phyloP scores from a whole-genome alignment of 306 rosid species.

The Phaseolus lunatus region DNA sequence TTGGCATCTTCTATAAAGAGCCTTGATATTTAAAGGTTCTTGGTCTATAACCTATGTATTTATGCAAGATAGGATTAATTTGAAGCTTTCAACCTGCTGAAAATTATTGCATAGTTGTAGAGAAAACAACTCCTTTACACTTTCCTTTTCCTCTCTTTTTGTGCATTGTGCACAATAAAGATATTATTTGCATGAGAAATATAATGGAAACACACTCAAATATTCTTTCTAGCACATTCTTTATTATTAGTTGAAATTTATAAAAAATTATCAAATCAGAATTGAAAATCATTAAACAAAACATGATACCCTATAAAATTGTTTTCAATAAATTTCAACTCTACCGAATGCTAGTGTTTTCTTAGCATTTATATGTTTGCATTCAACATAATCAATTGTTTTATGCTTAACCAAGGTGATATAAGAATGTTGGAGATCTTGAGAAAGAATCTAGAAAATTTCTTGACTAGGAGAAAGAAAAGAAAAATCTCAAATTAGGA shows the following conservation, averaged over 20 bases:
- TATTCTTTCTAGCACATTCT: no score
- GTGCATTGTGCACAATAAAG: neutral
- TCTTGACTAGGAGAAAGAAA: no score
- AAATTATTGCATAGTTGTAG: neutral
- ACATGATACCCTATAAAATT: no score
- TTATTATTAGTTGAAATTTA: no score
- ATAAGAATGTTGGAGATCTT: no score
- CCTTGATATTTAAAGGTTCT: constrained; percentile 67
- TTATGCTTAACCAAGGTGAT: neutral
- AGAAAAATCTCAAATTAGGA: no score
- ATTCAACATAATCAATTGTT: neutral
- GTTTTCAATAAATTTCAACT: no score
- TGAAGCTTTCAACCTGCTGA: neutral
- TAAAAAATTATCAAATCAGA: no score
- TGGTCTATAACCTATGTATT: constrained; percentile 57
- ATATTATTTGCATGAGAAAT: neutral
- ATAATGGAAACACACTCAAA: no score
- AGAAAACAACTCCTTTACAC: neutral
- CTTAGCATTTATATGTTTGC: no score
- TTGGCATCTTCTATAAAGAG: constrained; percentile 75
- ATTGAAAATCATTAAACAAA: no score
- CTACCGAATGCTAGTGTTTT: no score
- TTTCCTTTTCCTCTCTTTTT: neutral
- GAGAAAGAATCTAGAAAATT: neutral
- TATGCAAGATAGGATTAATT: constrained; percentile 12